Conservation (phyloP, 192 early-diverging fungal species). For the Coemansia sp. region DNA sequence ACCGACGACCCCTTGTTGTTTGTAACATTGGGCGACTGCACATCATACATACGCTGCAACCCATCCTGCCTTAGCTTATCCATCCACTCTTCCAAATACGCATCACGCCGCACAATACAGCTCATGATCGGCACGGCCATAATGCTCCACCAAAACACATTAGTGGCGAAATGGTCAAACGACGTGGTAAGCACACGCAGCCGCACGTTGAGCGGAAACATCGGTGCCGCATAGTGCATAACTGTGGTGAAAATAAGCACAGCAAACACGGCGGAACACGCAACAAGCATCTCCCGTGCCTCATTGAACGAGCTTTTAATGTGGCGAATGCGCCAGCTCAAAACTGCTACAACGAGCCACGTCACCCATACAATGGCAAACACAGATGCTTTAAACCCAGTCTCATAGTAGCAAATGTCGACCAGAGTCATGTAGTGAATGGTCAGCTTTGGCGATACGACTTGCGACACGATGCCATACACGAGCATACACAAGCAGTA, state of each 20-base stretch:
- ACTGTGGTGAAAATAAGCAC: constrained; percentile 31
- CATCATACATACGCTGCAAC: constrained; percentile 32
- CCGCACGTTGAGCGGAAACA: constrained; percentile 17
- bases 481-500: constrained; percentile 13
- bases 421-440: constrained; percentile 17
- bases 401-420: constrained; percentile 33
- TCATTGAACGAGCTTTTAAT: constrained; percentile 56
- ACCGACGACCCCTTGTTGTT: constrained; percentile 1
- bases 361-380: constrained; percentile 42
- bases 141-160: constrained; percentile 39
- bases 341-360: constrained; percentile 21
- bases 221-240: constrained; percentile 28
- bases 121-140: constrained; percentile 38
- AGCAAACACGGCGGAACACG: constrained; percentile 24
- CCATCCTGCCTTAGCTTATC: constrained; percentile 29
- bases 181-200: constrained; percentile 31
- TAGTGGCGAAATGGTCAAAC: constrained; percentile 34
- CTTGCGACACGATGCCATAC: constrained; percentile 37
- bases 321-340: constrained; percentile 45
- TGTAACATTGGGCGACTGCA: constrained; percentile 2
- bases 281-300: constrained; percentile 28
- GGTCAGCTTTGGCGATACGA: constrained; percentile 6
- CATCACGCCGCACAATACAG: constrained; percentile 21
- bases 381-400: constrained; percentile 30
- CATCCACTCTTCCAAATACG: constrained; percentile 26